Percentiles rank a stretch among this genome's conserved stretches.
phyloP scores from a whole-genome alignment of 2,329 filamentous ascomycete genomes.

The Talaromyces sp. region DNA sequence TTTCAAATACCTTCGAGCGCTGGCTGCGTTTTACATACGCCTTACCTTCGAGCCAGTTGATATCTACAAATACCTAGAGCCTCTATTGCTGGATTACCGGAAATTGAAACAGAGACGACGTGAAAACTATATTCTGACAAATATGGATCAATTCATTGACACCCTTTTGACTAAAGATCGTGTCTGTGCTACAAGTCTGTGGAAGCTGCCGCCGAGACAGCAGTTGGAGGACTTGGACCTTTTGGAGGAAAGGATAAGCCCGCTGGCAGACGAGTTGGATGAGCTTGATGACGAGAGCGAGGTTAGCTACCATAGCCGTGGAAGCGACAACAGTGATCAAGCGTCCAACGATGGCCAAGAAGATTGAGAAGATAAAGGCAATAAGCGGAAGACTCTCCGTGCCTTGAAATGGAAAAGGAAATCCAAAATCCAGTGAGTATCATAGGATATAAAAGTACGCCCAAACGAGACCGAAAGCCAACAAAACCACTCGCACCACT shows the following conservation, averaged over 20 bases:
- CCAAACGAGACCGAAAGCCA: neutral
- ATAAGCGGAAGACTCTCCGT: neutral
- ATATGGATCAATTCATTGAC: conserved; percentile 89
- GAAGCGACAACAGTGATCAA: conserved; percentile 7
- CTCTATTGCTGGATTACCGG: conserved; percentile 72
- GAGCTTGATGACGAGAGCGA: conserved; percentile 36
- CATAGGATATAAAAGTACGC: neutral
- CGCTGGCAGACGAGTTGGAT: conserved; percentile 63
- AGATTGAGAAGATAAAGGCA: conserved; percentile 1
- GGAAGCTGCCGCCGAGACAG: conserved; percentile 80
- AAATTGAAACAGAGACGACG: conserved; percentile 77
- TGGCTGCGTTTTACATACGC: conserved; percentile 90
- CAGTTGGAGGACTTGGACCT: conserved; percentile 84
- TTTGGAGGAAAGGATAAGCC: conserved; percentile 78
- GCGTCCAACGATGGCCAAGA: neutral
- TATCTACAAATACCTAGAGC: conserved; percentile 76
- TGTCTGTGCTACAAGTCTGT: conserved; percentile 85
- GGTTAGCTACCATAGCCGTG: conserved; percentile 9
- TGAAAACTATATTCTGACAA: conserved; percentile 70
- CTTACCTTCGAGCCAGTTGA: conserved; percentile 78
- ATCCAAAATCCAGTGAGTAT: neutral
- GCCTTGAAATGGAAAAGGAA: neutral
- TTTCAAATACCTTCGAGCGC: conserved; percentile 75
- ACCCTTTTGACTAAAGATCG: conserved; percentile 84
- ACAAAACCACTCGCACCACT: neutral